Base-by-base conservation (phyloP, 495 filamentous ascomycete species). In the Penicillium riverlandense region DNA sequence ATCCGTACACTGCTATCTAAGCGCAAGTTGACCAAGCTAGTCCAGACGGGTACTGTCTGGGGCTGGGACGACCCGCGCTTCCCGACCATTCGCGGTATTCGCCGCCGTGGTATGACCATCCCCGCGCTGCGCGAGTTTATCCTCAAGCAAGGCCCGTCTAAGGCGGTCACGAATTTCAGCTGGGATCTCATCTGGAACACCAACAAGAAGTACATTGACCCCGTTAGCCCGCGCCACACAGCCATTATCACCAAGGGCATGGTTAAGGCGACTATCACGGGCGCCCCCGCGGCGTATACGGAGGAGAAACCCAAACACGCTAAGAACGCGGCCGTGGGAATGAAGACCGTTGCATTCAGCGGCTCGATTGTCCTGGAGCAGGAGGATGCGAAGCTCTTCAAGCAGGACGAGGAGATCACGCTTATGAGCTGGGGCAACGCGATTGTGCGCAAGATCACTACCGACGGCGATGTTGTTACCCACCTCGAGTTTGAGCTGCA, bases 361-460 rank as follows among this genome's bases (percentile, higher is more conserved):
- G 66, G 73, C 39, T 71, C 77, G 16, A 71, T 96, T 47, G 61
- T 92, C 29, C 67, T 96, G 36, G 90, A 95, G 57, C 90, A 96
- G 65, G 85, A 75, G 36, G 90, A 96, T 53, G 90, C 84, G 47
- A 78, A 84, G 63, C 74, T 70, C 38, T 92, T 95, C 70, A 82
- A 77, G 52, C 77, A 85, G 45, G 82, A 85, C 52, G 90, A 96
- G 69, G 90, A 96, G 62, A 87, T 96, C 53, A 96, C 90, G 0
- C 73, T 96, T 22, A 96, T 96, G 90, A 83, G 80, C 58, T 96
- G 90, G 90, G 90, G 90, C 52, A 96, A 96, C 49, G 90, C 88
- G 28, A 79, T 92, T 45, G 83, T 95, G 10, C 82, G 83, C 35
- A 82, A 82, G 54, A 86, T 88, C 55, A 69, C 71, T 32, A 73